Evolutionary conservation across 2,329 filamentous ascomycete genomes (phyloP), one percentile per base, ranked within the genome.

Genomic region (Colletotrichum sansevieriae): DNA sequence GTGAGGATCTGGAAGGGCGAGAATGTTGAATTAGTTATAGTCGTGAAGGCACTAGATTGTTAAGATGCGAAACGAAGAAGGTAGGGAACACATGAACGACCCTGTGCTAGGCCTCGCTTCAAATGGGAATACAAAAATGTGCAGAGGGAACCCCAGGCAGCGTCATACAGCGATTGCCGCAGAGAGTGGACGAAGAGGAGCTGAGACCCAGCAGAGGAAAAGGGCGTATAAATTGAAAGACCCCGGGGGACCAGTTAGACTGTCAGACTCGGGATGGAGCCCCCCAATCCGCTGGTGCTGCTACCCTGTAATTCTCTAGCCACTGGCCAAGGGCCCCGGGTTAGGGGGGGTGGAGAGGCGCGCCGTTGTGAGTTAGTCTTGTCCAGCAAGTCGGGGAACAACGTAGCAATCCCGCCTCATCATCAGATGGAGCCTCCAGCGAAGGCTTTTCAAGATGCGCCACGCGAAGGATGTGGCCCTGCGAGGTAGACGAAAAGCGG

Each of bases 1-100:
- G 80, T 63, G 67, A 63, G 15, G 62, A 67, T 54, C 51, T 71
- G 37, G 54, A 62, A 39, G 33, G 69, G 52, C 37, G 47, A 54
- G 60, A 51, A 54, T 39, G 33, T 57, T 65, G 60, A 70, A 70
- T 63, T 49, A 71, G 62, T 49, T n/a, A 11, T 59, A 49, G 39
- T 41, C 37, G 49, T 49, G 39, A 60, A 57, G 33, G 47, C 33
- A 18, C 41, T 9, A 57, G 44, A 43, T 43, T 29, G 39, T 58
- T 47, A 35, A 52, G 56, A 61, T 52, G 55, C 62, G 65, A 69
- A 70, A 69, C 61, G 52, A 46, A 47, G 70, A 55, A 59, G 67
- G 37, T 18, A 51, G 59, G 72, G 74, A 54, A 63, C 49, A 64
- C 59, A 54, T 52, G 59, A 47, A 46, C 59, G 59, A 33, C 59